Evolutionary conservation across 2,329 filamentous ascomycete species (phyloP), one percentile per base, ranked within the genome.

Genomic region (Paraphoma chrysanthemicola): DNA sequence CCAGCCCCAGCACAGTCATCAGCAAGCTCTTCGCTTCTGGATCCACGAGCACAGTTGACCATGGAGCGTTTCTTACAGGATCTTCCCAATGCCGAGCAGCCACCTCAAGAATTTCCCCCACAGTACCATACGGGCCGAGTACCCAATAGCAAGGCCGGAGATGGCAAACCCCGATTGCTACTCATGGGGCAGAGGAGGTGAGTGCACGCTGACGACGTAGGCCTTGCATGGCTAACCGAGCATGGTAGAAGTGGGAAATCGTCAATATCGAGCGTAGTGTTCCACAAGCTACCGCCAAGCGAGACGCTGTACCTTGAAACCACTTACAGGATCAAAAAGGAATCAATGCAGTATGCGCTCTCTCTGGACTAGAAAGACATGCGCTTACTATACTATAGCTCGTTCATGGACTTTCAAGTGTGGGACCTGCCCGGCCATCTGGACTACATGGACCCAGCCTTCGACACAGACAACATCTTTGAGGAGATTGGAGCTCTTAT

Each of bases 391-490:
- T 18, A 23, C 7, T 14, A 16, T 56, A 97, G 93, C 67, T 98
- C 95, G 3, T 98, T 99, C 75, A 97, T 98, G 93, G 94, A 98
- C 74, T 97, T 98, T 67, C 94, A 98, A 79, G 92, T 97, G 46
- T 97, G 93, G 91, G 95, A 99, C 74, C 93, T 99, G 55, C 95
- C 95, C 1, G 93, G 94, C 23, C 93, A 98, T 78, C 87, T 98
- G 63, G 92, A 97, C 79, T 96, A 96, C 69, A 89, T 96, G 57
- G 92, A 95, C 70, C 89, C 92, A 4, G 90, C 88, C 46, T 96
- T 96, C 70, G 93, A 98, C 74, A 90, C 95, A 60, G 92, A 96
- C 68, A 89, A 91, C 70, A 94, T 98, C 70, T 99, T 99, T 77
- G 91, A 92, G 65, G 93, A 94, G 71, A 92, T 96, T 14, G 95